Evolutionary conservation across 1,139 yeast genomes (phyloP), one percentile per base, ranked within the genome.

Genomic region (Geotrichum restrictum): DNA sequence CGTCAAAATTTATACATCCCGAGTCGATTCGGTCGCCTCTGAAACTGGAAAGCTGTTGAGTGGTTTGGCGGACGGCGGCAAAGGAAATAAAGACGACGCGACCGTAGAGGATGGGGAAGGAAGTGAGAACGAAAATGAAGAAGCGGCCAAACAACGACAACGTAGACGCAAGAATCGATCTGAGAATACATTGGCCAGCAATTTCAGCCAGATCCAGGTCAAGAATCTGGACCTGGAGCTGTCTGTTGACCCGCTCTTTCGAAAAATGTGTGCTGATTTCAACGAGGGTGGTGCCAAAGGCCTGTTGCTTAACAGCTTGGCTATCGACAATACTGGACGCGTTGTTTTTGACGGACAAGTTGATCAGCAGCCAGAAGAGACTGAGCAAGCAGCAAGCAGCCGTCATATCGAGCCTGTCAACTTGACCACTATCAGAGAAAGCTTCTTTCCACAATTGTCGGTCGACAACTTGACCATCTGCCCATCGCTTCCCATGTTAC

Each of bases 281-380:
- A 97, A 91, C 67, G 96, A 91, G 70, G 96, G 97, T 37, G 97
- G 98, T 3, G 91, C 97, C 10, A 88, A 85, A 62, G 86, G 95
- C 51, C 72, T 91, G 53, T 71, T 91, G 49, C 71, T 88, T 61
- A 91, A 88, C 60, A 81, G 93, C 1, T 74, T 91, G 52, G 73
- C 73, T 51, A 76, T 83, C 18, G 86, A 83, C 60, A 58, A 68
- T 3, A 65, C 74, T 0, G 88, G 89, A 0, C 67, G 85, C 50
- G 80, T 85, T n/a, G 78, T 82, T 1, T 82, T 83, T 62, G 88
- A 82, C 61, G 72, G 71, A 7, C 72, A 68, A 48, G 64, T 64
- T 16, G 64, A 65, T 37, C 65, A 60, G 13, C 54, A 52, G 16
- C 57, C 46, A 3, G 62, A 55, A 14, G 66, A 57, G 1, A 24